Evolutionary conservation across 2,329 filamentous ascomycete species (phyloP).

Genomic region (Phaeosphaeria sp.): DNA sequence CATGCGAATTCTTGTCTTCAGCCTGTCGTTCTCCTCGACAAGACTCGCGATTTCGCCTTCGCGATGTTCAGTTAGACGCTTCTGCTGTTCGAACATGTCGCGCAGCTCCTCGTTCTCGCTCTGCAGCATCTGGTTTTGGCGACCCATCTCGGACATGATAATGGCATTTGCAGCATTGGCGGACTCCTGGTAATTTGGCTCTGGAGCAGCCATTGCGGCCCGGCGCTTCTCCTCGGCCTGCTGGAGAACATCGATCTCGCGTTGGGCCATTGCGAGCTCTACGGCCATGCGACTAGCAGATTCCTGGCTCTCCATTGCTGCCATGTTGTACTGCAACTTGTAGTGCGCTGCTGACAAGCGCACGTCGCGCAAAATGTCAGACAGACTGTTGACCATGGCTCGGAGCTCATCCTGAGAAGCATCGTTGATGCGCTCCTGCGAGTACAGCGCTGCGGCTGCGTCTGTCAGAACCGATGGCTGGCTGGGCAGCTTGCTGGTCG

Average conservation of each 20-base stretch:
- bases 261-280: constrained; percentile 88
- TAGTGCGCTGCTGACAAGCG: constrained; percentile 89
- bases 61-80: constrained; percentile 78
- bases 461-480: constrained; percentile 34
- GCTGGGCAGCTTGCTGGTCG: constrained; percentile 45
- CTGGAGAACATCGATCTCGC: constrained; percentile 85
- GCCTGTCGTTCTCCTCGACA: constrained; percentile 76
- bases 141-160: constrained; percentile 55
- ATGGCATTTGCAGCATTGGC: constrained; percentile 63
- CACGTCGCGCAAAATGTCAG: constrained; percentile 65
- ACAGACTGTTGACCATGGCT: constrained; percentile 60
- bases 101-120: constrained; percentile 70
- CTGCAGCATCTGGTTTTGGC: constrained; percentile 69
- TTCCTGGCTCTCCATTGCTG: constrained; percentile 83
- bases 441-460: constrained; percentile 52
- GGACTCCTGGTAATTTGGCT: constrained; percentile 62
- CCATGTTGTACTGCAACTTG: constrained; percentile 86
- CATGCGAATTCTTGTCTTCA: constrained; percentile 84
- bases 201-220: constrained; percentile 60
- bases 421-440: constrained; percentile 58
- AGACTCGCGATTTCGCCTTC: constrained; percentile 75
- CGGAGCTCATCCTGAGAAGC: constrained; percentile 62
- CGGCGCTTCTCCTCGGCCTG: constrained; percentile 72
- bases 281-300: constrained; percentile 86
- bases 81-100: constrained; percentile 73